phyloP scores from a whole-genome alignment of 2,329 filamentous ascomycete genomes.

The Rhynchosporium agropyri region DNA sequence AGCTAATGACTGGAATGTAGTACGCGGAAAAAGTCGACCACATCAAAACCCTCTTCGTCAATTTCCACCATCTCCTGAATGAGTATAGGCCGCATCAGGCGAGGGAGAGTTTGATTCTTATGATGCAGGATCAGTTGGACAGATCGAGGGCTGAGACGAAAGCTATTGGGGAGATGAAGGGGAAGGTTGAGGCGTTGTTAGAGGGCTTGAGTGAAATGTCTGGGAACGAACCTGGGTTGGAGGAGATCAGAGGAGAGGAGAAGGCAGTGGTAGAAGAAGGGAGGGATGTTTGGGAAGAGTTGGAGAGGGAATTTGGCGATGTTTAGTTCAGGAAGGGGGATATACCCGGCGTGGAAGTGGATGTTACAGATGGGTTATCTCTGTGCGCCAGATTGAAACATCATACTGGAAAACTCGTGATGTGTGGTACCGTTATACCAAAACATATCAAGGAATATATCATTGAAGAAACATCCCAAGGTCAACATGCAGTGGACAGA shows the following conservation, averaged over 20 bases:
- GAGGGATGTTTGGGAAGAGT: slow-evolving; percentile 48
- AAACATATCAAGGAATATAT: no score
- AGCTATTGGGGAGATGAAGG: slow-evolving; percentile 65
- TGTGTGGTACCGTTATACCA: no score
- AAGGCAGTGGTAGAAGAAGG: slow-evolving; percentile 28
- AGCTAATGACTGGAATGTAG: slow-evolving; percentile 42
- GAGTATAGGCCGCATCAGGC: slow-evolving; percentile 94
- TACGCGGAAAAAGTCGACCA: slow-evolving; percentile 75
- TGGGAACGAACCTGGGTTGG: slow-evolving; percentile 19
- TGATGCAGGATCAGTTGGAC: slow-evolving; percentile 85
- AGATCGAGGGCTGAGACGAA: slow-evolving; percentile 72
- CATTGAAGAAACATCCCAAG: no score
- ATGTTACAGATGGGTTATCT: background rate
- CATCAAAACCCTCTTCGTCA: slow-evolving; percentile 80
- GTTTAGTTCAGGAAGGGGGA: background rate
- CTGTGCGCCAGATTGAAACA: no score
- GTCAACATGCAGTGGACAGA: no score
- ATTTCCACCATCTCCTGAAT: slow-evolving; percentile 91
- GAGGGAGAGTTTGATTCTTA: slow-evolving; percentile 79
- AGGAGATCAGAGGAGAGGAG: slow-evolving; percentile 19
- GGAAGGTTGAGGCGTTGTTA: slow-evolving; percentile 74
- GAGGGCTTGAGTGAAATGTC: slow-evolving; percentile 62
- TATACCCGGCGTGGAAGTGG: background rate
- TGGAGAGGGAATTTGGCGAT: slow-evolving; percentile 48
- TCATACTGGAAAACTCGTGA: no score